Evolutionary conservation across 2,329 filamentous ascomycete species (phyloP), one percentile per base, ranked within the genome.

Genomic region (Colletotrichum sp.): DNA sequence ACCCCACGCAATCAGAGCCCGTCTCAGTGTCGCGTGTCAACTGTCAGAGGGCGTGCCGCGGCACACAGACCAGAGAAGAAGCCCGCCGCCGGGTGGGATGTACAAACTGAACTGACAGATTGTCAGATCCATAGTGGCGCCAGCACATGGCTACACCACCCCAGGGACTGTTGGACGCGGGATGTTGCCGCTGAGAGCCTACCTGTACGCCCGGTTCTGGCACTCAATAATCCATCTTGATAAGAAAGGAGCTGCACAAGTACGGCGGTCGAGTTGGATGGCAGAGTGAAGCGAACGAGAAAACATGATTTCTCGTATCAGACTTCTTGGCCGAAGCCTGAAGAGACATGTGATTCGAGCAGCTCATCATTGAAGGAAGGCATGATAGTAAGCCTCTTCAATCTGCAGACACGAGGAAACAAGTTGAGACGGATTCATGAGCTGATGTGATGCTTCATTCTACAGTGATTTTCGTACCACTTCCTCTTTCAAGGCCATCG

Each of bases 21-120:
- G 32, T 70, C 66, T 34, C 48, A 39, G 68, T 55, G 72, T 74
- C 60, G 67, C 71, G 67, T 74, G 71, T 39, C 67, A 66, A 43
- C 64, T 55, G 27, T 48, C 27, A 22, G 28, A 55, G 15, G 15
- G 56, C 18, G 48, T 39, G 30, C 27, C 30, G 43, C 30, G 52
- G 27, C 28, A 64, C 60, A 65, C 69, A 62, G 55, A 12, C 28
- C 65, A 32, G 36, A 32, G 30, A 7, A 55, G 43, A 22, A 32
- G 65, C 43, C 43, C n/a, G 22, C 25, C 36, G 30, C 22, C 28
- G 28, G n/a, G 43, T 52, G 43, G n/a, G 43, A 52, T 52, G n/a
- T 52, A 25, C n/a, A 25, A 13, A 52, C 43, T 52, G 39, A 48
- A 48, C 13, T 65, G 58, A 4, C 48, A 48, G 34, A 36, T 61